Percentiles rank a stretch among this genome's conserved stretches.
Conservation (phyloP, 2,329 filamentous ascomycete genomes). For the Xylariaceae sp. region DNA sequence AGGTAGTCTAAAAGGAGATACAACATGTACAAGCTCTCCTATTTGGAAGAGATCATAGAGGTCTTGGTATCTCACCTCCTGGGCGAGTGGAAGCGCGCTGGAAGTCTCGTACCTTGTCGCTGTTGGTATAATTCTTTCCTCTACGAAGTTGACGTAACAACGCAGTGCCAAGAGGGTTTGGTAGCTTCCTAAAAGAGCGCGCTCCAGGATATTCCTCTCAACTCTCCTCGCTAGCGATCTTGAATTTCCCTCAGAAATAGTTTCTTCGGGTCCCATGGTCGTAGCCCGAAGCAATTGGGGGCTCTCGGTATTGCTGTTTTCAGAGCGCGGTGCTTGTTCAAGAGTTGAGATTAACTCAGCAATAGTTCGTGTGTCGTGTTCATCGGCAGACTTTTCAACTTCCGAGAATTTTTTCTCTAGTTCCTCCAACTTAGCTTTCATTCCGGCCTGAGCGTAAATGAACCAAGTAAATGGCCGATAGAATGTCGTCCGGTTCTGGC, state of each 20-base stretch:
- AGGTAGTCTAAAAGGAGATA: too few species aligned
- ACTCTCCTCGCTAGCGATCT: background rate
- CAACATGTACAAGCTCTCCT: background rate
- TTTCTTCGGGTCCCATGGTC: background rate
- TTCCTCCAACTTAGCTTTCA: background rate
- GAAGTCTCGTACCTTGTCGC: background rate
- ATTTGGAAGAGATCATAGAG: background rate
- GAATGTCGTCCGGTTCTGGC: slow-evolving; percentile 12
- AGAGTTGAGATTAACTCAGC: background rate
- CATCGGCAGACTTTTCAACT: background rate
- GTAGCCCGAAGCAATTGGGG: background rate
- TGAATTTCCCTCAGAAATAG: background rate
- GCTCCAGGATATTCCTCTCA: background rate
- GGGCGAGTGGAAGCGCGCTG: too few species aligned
- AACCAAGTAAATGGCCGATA: slow-evolving; percentile 9
- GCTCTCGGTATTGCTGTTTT: too few species aligned
- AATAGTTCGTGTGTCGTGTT: background rate
- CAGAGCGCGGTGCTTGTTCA: too few species aligned
- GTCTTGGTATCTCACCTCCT: background rate
- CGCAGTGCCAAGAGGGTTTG: slow-evolving; percentile 10
- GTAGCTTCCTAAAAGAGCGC: slow-evolving; percentile 4
- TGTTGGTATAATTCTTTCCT: slow-evolving; percentile 13
- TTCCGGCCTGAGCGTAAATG: background rate
- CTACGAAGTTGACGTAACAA: slow-evolving; percentile 9
- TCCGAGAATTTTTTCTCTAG: background rate